A percentile compares a stretch with the other conserved stretches of the same genome.
Conservation (phyloP, 257 asterid genomes). For the Voacanga thouarsii region DNA sequence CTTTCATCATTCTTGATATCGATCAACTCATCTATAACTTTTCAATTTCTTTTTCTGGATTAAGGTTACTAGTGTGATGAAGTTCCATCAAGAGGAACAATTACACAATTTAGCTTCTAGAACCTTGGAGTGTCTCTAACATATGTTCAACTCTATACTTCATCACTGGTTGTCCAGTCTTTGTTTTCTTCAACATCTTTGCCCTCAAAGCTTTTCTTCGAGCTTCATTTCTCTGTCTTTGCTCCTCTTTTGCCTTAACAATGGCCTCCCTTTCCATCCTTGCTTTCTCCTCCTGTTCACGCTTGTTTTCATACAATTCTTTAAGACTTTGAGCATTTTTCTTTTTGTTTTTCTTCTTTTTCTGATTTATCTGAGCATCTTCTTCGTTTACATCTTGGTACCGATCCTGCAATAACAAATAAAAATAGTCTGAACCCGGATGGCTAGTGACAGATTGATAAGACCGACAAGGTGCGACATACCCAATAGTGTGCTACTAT, state of each 20-base stretch:
- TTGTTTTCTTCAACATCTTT: constrained; percentile 91
- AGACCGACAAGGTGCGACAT: not conserved
- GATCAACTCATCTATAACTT: too few relatives aligned
- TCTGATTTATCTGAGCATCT: constrained; percentile 16
- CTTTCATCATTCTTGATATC: not conserved
- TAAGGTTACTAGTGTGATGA: not conserved
- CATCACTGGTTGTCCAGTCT: constrained; percentile 92
- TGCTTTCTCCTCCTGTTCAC: constrained; percentile 57
- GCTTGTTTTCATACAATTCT: constrained; percentile 60
- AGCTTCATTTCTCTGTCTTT: constrained; percentile 50
- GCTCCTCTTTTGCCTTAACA: constrained; percentile 50
- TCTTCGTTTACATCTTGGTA: constrained; percentile 27
- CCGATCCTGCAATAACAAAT: constrained; percentile 26
- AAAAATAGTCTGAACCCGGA: not conserved
- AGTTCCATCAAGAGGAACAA: not conserved
- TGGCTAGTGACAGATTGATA: not conserved
- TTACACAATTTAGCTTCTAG: constrained; percentile 29
- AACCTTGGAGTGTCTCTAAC: constrained; percentile 59
- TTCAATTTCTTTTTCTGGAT: constrained; percentile 12
- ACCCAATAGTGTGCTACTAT: not conserved
- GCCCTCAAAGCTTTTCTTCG: constrained; percentile 57
- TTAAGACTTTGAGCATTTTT: constrained; percentile 33
- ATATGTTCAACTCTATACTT: constrained; percentile 90
- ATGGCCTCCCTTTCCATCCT: constrained; percentile 61
- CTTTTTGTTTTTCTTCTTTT: constrained; percentile 36